Evolutionary conservation across 805 yeast genomes (phyloP), one percentile per base, ranked within the genome.

Genomic region (Yarrowia divulgata): DNA sequence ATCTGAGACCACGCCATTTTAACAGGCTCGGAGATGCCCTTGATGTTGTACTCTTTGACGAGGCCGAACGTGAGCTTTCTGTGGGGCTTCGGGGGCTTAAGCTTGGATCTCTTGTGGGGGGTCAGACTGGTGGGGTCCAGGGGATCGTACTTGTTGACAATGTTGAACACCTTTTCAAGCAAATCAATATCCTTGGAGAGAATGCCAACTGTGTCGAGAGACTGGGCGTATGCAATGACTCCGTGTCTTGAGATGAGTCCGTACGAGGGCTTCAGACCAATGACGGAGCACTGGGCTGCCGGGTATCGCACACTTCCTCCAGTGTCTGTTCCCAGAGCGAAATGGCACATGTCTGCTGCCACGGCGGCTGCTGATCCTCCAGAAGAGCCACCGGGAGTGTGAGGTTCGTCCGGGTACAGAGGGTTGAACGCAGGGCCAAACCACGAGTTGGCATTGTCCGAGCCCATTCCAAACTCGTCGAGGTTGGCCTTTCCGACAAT

Each of bases 391-490:
- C 99, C 99, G 2, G 90, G 82, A 1, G 86, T 79, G 48, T 84
- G 78, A 62, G 77, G 77, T 19, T 78, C 77, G 18, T 74, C 72
- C 0, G 79, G 77, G 69, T 76, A 85, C 9, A 81, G 73, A 0
- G 89, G 88, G 71, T 81, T 82, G 37, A 73, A 54, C 8, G 76
- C 74, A 12, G 74, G 76, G 13, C 79, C 81, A 68, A 72, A 79
- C 37, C 70, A 69, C 9, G 81, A 75, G 70, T 76, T 75, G 7
- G 74, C 74, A 66, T 79, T 81, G 68, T 79, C 77, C 18, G 79
- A 78, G 12, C 99, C 99, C 99, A 95, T 95, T 2, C 97, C 99
- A 80, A 95, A 95, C 79, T 95, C 98, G 79, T 95, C 99, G 85
- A 95, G 81, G 73, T 94, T 95, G 1, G 96, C 85, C 77, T 94